phyloP scores from a whole-genome alignment of 192 early-diverging fungal genomes.

The Linnemannia elongata region DNA sequence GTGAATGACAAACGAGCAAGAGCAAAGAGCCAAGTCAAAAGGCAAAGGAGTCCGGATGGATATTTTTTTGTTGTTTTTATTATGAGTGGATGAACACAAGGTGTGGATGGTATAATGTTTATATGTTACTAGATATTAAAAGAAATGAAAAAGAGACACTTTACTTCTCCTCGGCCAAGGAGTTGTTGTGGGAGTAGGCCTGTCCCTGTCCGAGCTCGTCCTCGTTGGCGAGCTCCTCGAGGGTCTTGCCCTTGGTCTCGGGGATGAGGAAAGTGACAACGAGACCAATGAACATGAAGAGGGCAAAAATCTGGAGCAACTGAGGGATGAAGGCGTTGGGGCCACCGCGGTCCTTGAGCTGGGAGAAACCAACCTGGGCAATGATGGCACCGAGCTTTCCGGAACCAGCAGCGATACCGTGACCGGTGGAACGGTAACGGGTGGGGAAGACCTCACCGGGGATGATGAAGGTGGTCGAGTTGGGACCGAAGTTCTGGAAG shows the following conservation, averaged over 20 bases:
- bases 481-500: constrained; percentile 97
- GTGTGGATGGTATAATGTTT: constrained; percentile 15
- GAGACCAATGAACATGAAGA: constrained; percentile 81
- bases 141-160: not conserved
- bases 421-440: constrained; percentile 79
- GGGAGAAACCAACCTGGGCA: constrained; percentile 79
- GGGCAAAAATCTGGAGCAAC: constrained; percentile 77
- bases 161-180: constrained; percentile 36
- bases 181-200: not conserved
- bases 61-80: not conserved
- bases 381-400: constrained; percentile 83
- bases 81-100: constrained; percentile 9
- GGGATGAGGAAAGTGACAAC: constrained; percentile 71
- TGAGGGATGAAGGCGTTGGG: constrained; percentile 69
- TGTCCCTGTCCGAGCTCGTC: constrained; percentile 4
- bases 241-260: constrained; percentile 80
- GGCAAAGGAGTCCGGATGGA: not conserved
- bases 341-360: constrained; percentile 77
- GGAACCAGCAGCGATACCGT: constrained; percentile 83
- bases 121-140: not conserved
- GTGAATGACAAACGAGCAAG: not conserved
- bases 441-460: constrained; percentile 88
- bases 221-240: constrained; percentile 74
- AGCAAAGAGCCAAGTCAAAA: not conserved
- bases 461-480: constrained; percentile 89